Conservation (phyloP, 768 basidiomycete genomes). For the Russula earlei region DNA sequence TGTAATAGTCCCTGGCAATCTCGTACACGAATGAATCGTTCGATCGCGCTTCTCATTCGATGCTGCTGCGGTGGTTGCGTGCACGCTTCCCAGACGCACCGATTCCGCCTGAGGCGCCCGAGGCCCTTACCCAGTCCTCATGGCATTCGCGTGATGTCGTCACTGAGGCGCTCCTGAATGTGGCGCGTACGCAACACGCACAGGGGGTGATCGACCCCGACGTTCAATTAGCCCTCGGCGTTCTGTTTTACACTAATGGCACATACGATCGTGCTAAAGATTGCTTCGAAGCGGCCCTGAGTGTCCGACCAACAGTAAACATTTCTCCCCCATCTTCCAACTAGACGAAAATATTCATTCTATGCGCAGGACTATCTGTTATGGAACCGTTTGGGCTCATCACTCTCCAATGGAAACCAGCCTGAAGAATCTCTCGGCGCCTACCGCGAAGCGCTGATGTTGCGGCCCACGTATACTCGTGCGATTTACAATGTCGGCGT, state of each 20-base stretch:
- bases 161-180: constrained; percentile 71
- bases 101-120: constrained; percentile 46
- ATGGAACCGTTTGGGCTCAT: constrained; percentile 95
- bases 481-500: constrained; percentile 98
- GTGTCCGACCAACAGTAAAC: constrained; percentile 60
- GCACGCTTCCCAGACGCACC: constrained; percentile 51
- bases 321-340: not conserved
- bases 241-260: constrained; percentile 81
- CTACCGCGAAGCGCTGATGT: constrained; percentile 80
- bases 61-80: constrained; percentile 78
- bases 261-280: constrained; percentile 88
- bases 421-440: constrained; percentile 90
- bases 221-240: constrained; percentile 87
- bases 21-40: constrained; percentile 93
- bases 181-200: constrained; percentile 76
- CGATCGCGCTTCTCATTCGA: constrained; percentile 77
- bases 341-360: not conserved
- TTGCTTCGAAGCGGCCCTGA: constrained; percentile 86
- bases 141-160: constrained; percentile 81
- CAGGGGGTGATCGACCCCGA: constrained; percentile 73
- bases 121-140: constrained; percentile 45
- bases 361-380: constrained; percentile 68
- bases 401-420: constrained; percentile 86
- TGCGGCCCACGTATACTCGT: constrained; percentile 92
- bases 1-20: constrained; percentile 76